Evolutionary conservation across 805 yeast species (phyloP), one percentile per base, ranked within the genome.

Genomic region (Yarrowia porcina): DNA sequence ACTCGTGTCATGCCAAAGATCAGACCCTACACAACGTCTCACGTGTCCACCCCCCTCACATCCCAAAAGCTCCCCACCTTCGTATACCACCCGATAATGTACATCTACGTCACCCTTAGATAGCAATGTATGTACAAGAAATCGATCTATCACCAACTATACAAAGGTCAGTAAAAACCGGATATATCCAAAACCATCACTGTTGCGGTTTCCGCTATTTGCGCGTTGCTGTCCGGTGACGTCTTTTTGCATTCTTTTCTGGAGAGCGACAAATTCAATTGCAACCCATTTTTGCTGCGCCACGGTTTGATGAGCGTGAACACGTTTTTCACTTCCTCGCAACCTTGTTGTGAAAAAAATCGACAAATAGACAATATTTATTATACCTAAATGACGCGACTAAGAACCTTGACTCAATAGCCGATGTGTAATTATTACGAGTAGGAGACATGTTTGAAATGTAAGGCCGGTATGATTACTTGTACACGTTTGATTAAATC

Each of bases 221-320:
- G 52, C 52, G 52, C 52, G 27, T 20, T 15, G 30, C 50, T 44
- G 50, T n/a, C 50, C 1, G 23, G 50, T 44, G 50, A 44, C 50
- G 50, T 44, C 21, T 17, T 8, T 44, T 25, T 44, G 50, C 47
- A 42, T 25, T 1, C 12, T 8, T 7, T 7, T 7, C 20, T 4
- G 11, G 20, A 21, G 27, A 39, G 27, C 17, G 27, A 21, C 6
- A 45, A 28, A 45, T 45, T 17, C 35, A 27, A 44, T 44, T 28
- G 7, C 36, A 45, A 35, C 33, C 49, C 49, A 28, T 28, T 4
- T 42, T 44, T 44, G 52, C 52, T 45, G 52, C 52, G 52, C 52
- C 52, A 45, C 52, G 6, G 36, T 18, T 27, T 28, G 52, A 45
- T 45, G 52, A 28, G 20, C 38, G 27, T 33, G n/a, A n/a, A 27